These are phyloP conservation scores for Tricladium varicosporioides DNA, from an alignment of 2,329 filamentous ascomycete species.

Conservation along the genomic window DNA sequence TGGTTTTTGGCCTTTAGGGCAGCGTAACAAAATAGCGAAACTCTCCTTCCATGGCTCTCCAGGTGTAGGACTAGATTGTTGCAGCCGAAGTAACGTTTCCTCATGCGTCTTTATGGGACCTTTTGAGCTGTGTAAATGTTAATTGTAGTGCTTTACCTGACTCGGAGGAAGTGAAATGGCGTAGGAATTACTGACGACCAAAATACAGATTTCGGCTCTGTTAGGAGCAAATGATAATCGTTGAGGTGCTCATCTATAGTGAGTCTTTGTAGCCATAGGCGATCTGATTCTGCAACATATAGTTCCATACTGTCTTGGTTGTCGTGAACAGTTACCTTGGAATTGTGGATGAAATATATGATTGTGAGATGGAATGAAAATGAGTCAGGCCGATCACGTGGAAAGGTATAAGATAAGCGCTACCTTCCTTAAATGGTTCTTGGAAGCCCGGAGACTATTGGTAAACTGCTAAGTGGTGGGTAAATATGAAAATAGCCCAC, in stretches of 20 bases:
- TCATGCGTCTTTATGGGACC: background rate
- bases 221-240: constrained; percentile 11
- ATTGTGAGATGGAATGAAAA: background rate
- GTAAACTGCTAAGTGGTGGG: too few relatives aligned
- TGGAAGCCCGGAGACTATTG: too few relatives aligned
- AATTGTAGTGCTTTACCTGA: background rate
- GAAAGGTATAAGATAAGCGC: background rate
- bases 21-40: constrained; percentile 16
- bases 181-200: constrained; percentile 19
- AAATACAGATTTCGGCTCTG: constrained; percentile 6
- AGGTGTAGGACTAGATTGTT: background rate
- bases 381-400: background rate
- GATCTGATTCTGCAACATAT: constrained; percentile 16
- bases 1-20: background rate
- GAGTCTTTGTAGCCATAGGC: constrained; percentile 17
- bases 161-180: background rate
- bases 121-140: background rate
- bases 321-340: background rate
- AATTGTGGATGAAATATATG: background rate
- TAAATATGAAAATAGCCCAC: too few relatives aligned
- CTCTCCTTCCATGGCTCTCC: constrained; percentile 16
- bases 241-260: constrained; percentile 17
- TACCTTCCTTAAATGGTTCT: background rate
- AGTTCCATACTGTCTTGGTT: constrained; percentile 6
- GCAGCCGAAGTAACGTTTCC: constrained; percentile 10